Conservation (phyloP, 805 yeast species). For the Metschnikowia anglica region DNA sequence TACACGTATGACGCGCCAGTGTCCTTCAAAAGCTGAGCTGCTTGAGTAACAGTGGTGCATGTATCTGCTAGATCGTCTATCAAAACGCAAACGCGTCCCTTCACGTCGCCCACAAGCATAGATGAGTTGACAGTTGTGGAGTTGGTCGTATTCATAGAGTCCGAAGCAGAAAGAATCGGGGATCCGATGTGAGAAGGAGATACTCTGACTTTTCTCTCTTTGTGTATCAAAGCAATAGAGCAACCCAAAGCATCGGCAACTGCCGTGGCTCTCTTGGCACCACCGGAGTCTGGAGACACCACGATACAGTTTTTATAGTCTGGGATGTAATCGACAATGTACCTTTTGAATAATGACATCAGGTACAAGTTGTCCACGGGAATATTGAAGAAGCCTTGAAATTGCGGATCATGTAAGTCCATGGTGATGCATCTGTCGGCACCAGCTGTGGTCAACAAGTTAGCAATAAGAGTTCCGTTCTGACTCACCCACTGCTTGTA, state of each 20-base stretch:
- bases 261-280: conserved; percentile 95
- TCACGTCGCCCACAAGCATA: conserved; percentile 95
- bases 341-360: conserved; percentile 82
- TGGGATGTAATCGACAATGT: conserved; percentile 76
- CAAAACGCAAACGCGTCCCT: conserved; percentile 80
- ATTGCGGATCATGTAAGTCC: conserved; percentile 98
- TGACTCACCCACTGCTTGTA: conserved; percentile 96
- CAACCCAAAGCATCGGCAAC: conserved; percentile 88
- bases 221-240: conserved; percentile 92
- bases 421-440: conserved; percentile 96
- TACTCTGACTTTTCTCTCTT: conserved; percentile 68
- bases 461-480: conserved; percentile 89
- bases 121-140: conserved; percentile 63
- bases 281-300: conserved; percentile 98
- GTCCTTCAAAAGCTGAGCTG: conserved; percentile 86
- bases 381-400: conserved; percentile 94
- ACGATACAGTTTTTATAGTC: conserved; percentile 79
- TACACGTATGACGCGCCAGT: conserved; percentile 88
- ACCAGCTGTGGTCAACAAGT: conserved; percentile 84
- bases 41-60: conserved; percentile 85
- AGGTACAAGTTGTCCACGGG: conserved; percentile 94
- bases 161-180: conserved; percentile 21
- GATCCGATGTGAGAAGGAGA: conserved; percentile 24
- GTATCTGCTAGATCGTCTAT: conserved; percentile 95
- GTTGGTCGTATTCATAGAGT: conserved; percentile 17